These are phyloP conservation scores for Eucalyptus viminalis DNA, from an alignment of 345 rosid species.

Conservation along the genomic window DNA sequence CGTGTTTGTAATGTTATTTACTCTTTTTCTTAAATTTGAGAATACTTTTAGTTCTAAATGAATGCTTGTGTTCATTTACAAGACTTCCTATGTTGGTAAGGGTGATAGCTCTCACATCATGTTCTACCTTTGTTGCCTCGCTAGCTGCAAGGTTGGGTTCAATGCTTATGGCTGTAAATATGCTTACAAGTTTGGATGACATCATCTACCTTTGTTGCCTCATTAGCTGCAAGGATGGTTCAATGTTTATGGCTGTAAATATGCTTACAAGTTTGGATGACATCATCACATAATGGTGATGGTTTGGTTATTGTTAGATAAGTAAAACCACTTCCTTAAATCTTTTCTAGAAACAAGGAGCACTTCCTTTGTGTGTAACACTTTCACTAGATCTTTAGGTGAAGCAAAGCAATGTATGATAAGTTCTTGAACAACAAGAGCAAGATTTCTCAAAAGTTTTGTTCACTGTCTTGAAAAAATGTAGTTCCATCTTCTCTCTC, in stretches of 20 bases:
- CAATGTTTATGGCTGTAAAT: slow-evolving; percentile 77
- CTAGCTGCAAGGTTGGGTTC: slow-evolving; percentile 73
- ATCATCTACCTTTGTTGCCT: slow-evolving; percentile 61
- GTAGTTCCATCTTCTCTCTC: slow-evolving; percentile 17
- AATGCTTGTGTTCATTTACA: too few species aligned
- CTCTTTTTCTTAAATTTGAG: too few species aligned
- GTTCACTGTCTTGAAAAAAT: not conserved
- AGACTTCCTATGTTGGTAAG: slow-evolving; percentile 43
- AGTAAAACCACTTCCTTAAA: slow-evolving; percentile 10
- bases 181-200: slow-evolving; percentile 90
- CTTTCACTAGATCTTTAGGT: not conserved
- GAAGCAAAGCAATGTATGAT: not conserved
- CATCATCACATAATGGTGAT: slow-evolving; percentile 23
- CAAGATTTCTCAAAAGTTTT: not conserved
- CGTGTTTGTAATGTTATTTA: too few species aligned
- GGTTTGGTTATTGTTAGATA: slow-evolving; percentile 83
- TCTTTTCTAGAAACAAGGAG: not conserved
- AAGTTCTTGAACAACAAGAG: not conserved
- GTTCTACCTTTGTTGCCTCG: slow-evolving; percentile 76
- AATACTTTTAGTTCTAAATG: too few species aligned
- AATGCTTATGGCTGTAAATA: slow-evolving; percentile 71
- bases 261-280: slow-evolving; percentile 84
- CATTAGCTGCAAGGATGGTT: slow-evolving; percentile 62
- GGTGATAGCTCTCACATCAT: slow-evolving; percentile 74
- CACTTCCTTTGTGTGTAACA: not conserved